Base-by-base conservation (phyloP, 2,329 filamentous ascomycete genomes). In the Coniosporium tulheliwenetii region DNA sequence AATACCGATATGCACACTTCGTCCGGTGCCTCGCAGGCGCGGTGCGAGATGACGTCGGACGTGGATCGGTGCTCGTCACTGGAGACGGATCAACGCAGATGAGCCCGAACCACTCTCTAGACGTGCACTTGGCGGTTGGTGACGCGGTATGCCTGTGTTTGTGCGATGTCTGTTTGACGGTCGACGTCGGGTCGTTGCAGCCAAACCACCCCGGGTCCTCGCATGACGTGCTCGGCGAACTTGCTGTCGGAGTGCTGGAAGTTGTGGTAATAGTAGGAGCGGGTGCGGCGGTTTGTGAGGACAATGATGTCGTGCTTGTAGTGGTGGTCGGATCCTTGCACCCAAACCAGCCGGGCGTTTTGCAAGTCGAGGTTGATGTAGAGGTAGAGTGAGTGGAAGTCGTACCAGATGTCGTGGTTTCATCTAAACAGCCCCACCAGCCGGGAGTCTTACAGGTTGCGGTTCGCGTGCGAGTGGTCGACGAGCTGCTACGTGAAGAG, bases 391-490 rank as follows among this genome's bases (percentile, higher is more conserved):
- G 52, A 0, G 53, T 55, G 2, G 56, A 56, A 5, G 50, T 49
- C 2, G 61, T 63, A 30, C 60, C 45, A 8, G 45, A 47, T 12
- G 48, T 67, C 0, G 77, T 79, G 2, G 70, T 70, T 57, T 79
- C 71, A 48, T 85, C 81, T 33, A 83, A 63, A 54, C 77, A 86
- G 12, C 84, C 85, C 80, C 81, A 93, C 87, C 87, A 94, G 5
- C 87, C 85, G 26, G 87, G 87, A 1, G 87, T 94, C 59, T 91
- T 73, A 62, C 87, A 94, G 0, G 85, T 94, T 41, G 79, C 77
- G 0, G 87, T 94, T 36, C 85, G 71, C 1, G 80, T 86, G 39
- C 71, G 61, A 2, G 76, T 81, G 2, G 70, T 69, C 5, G 56
- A 57, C 0, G 57, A 50, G 1, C 72, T 70, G 1, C 75, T 67